Evolutionary conservation across 2,329 filamentous ascomycete genomes (phyloP).

Genomic region (Aspergillus melleus): DNA sequence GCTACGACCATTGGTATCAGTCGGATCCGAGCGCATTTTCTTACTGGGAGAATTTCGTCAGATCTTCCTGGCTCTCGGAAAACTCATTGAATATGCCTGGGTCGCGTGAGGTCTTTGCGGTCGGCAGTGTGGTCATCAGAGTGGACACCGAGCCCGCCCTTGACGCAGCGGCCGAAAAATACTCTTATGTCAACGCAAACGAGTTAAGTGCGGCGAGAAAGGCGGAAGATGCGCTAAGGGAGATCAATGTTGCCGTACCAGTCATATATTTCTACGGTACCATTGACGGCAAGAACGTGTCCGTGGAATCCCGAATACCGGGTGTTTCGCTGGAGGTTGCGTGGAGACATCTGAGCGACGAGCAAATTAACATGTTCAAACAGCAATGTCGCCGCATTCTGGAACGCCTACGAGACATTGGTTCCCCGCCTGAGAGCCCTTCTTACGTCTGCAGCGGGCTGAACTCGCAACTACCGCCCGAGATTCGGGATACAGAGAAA

Average conservation of each 20-base stretch:
- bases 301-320: constrained; percentile 41
- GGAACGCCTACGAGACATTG: constrained; percentile 27
- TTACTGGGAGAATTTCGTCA: constrained; percentile 39
- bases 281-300: constrained; percentile 40
- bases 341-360: constrained; percentile 37
- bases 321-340: constrained; percentile 41
- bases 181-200: constrained; percentile 38
- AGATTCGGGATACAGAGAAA: constrained; percentile 26
- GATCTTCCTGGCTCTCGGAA: constrained; percentile 31
- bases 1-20: constrained; percentile 33
- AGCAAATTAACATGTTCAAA: constrained; percentile 36
- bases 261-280: constrained; percentile 39
- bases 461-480: constrained; percentile 29
- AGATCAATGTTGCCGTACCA: constrained; percentile 35
- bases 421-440: constrained; percentile 26
- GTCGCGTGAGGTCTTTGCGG: constrained; percentile 34
- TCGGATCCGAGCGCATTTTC: constrained; percentile 28
- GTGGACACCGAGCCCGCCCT: constrained; percentile 32
- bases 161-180: constrained; percentile 30
- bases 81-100: constrained; percentile 33
- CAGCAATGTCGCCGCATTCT: constrained; percentile 38
- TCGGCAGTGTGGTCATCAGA: constrained; percentile 39
- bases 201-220: constrained; percentile 37
- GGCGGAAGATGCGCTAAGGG: constrained; percentile 33
- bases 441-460: constrained; percentile 37